Conservation (phyloP, 306 rosid species). For the Vigna reflexopilosa region DNA sequence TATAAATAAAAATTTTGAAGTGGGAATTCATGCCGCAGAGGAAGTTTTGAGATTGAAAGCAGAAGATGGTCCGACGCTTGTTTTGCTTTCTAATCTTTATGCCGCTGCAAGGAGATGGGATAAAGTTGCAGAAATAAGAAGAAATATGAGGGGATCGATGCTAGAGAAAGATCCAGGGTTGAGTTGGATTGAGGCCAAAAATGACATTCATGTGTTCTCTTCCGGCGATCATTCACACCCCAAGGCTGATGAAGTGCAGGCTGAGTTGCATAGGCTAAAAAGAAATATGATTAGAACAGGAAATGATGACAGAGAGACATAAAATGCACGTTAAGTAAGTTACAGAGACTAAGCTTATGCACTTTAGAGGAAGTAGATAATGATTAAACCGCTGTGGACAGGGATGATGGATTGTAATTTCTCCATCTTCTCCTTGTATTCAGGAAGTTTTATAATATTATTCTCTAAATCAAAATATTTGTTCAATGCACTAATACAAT, state of each 20-base stretch:
- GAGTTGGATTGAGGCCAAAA: slow-evolving; percentile 81
- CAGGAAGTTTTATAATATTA: neutral
- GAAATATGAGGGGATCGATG: slow-evolving; percentile 57
- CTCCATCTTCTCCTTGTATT: neutral
- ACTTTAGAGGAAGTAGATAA: slow-evolving; percentile 17
- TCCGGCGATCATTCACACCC: slow-evolving; percentile 69
- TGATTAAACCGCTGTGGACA: neutral
- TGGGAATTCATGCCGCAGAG: slow-evolving; percentile 75
- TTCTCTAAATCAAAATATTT: neutral
- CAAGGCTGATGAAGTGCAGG: slow-evolving; percentile 60
- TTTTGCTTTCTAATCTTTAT: slow-evolving; percentile 81
- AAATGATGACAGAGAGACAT: slow-evolving; percentile 47
- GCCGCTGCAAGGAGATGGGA: slow-evolving; percentile 72
- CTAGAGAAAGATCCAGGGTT: slow-evolving; percentile 72
- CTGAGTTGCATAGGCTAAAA: slow-evolving; percentile 59
- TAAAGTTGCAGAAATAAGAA: slow-evolving; percentile 67
- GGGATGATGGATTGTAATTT: neutral
- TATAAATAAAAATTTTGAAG: slow-evolving; percentile 58
- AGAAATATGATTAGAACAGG: slow-evolving; percentile 61
- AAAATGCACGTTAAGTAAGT: slow-evolving; percentile 27
- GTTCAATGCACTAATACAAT: neutral
- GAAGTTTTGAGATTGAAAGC: slow-evolving; percentile 63
- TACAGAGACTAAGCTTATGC: slow-evolving; percentile 34
- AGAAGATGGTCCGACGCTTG: slow-evolving; percentile 71
- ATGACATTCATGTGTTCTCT: slow-evolving; percentile 64